A percentile compares a stretch with the other conserved stretches of the same genome.
Conservation (phyloP, 1,139 yeast genomes). For the Candida anutae region DNA sequence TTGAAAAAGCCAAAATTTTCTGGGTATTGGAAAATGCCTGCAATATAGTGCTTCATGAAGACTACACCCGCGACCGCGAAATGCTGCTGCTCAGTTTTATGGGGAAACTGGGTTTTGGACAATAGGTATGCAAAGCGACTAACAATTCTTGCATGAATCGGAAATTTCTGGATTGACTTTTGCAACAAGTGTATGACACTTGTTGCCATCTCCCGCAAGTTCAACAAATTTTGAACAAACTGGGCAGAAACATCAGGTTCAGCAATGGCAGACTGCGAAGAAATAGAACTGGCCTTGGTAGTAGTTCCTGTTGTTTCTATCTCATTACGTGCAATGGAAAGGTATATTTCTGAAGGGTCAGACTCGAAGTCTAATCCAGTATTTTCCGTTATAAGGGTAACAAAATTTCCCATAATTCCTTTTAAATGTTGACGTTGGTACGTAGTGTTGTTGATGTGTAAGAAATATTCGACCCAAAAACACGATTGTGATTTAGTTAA, state of each 20-base stretch:
- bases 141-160: slow-evolving; percentile 49
- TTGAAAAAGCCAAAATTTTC: slow-evolving; percentile 49
- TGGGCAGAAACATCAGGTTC: slow-evolving; percentile 61
- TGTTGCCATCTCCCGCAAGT: slow-evolving; percentile 63
- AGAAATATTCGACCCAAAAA: slow-evolving; percentile 46
- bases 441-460: slow-evolving; percentile 49
- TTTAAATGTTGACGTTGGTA: slow-evolving; percentile 53
- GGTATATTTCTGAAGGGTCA: slow-evolving; percentile 65
- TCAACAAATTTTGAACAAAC: slow-evolving; percentile 69
- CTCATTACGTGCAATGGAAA: slow-evolving; percentile 39
- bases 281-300: slow-evolving; percentile 19
- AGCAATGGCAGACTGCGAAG: slow-evolving; percentile 69
- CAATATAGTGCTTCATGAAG: slow-evolving; percentile 53
- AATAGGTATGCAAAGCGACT: slow-evolving; percentile 24
- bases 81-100: slow-evolving; percentile 44
- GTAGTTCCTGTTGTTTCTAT: slow-evolving; percentile 37
- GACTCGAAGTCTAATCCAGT: slow-evolving; percentile 67
- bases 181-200: slow-evolving; percentile 41
- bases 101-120: slow-evolving; percentile 41
- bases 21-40: slow-evolving; percentile 62
- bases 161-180: slow-evolving; percentile 41
- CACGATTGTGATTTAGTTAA: slow-evolving; percentile 25
- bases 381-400: slow-evolving; percentile 41
- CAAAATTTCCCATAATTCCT: slow-evolving; percentile 43
- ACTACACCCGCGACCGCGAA: slow-evolving; percentile 65